These are phyloP conservation scores for Cutaneotrichosporon cutaneum DNA, from an alignment of 1,284 basidiomycete genomes.

Conservation along the genomic window DNA sequence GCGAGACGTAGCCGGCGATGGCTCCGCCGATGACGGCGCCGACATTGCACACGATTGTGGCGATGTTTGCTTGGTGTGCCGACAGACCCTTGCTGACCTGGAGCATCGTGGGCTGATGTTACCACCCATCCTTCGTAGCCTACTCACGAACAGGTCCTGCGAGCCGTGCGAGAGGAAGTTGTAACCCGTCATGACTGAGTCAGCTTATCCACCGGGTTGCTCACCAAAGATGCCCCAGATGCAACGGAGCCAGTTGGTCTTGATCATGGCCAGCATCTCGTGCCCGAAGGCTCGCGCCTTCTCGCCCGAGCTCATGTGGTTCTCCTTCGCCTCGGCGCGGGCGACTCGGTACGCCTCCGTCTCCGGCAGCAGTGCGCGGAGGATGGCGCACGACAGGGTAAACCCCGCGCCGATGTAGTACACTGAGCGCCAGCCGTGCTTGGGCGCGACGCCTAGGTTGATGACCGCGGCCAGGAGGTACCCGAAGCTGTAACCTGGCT, in stretches of 20 bases:
- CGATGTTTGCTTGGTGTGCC: conserved; percentile 66
- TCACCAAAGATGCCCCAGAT: conserved; percentile 64
- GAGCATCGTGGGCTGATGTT: conserved; percentile 66
- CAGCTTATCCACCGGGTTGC: conserved; percentile 13
- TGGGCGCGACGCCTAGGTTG: conserved; percentile 61
- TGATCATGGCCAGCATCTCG: conserved; percentile 72
- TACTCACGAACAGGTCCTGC: conserved; percentile 54
- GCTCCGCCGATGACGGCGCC: conserved; percentile 74
- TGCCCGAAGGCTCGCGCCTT: conserved; percentile 37
- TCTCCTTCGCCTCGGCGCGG: conserved; percentile 38
- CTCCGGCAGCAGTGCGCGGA: conserved; percentile 76
- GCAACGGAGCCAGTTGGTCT: conserved; percentile 73
- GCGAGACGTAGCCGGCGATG: conserved; percentile 73
- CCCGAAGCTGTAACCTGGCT: conserved; percentile 71
- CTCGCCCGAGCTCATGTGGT: background rate
- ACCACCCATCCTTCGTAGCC: too few relatives aligned
- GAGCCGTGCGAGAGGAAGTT: conserved; percentile 90
- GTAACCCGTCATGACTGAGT: conserved; percentile 55
- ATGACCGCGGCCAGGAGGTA: conserved; percentile 63
- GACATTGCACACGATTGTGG: conserved; percentile 75
- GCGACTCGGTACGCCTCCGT: conserved; percentile 65
- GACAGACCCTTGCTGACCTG: conserved; percentile 49
- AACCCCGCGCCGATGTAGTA: conserved; percentile 64
- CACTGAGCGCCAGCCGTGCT: conserved; percentile 54
- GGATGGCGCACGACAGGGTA: conserved; percentile 67